Conservation (phyloP, 306 rosid species). For the Crataegus laevigata region DNA sequence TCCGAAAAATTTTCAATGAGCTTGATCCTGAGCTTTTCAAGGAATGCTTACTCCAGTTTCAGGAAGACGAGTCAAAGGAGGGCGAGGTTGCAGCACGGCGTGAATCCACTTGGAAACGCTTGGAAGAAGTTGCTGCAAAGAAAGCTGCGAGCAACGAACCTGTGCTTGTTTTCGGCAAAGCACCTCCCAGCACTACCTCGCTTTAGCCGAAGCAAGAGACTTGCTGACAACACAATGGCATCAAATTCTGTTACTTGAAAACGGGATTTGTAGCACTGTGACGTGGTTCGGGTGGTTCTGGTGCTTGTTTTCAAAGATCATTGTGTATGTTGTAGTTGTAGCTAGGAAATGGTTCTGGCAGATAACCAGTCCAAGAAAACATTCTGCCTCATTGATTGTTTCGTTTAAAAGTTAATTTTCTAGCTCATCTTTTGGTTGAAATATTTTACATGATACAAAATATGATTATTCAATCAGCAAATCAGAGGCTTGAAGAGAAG, state of each 20-base stretch:
- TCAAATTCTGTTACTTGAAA: conserved; percentile 1
- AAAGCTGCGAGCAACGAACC: conserved; percentile 47
- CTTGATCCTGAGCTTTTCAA: conserved; percentile 55
- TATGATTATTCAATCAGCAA: background rate
- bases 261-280: background rate
- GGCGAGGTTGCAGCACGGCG: conserved; percentile 39
- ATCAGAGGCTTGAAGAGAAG: background rate
- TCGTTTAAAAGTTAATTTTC: background rate
- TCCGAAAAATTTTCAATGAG: conserved; percentile 58
- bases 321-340: background rate
- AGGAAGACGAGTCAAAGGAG: conserved; percentile 49
- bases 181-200: conserved; percentile 4
- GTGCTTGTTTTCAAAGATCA: background rate
- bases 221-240: conserved; percentile 1
- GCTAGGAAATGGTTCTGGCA: conserved; percentile 4
- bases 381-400: conserved; percentile 7
- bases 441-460: background rate
- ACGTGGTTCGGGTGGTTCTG: background rate
- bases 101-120: conserved; percentile 59
- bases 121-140: conserved; percentile 56
- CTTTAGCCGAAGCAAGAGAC: background rate
- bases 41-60: conserved; percentile 56
- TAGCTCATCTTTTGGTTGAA: background rate
- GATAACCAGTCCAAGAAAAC: background rate
- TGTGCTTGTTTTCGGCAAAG: conserved; percentile 27